phyloP scores from a whole-genome alignment of 495 filamentous ascomycete species.

The Talaromyces trachyspermus region DNA sequence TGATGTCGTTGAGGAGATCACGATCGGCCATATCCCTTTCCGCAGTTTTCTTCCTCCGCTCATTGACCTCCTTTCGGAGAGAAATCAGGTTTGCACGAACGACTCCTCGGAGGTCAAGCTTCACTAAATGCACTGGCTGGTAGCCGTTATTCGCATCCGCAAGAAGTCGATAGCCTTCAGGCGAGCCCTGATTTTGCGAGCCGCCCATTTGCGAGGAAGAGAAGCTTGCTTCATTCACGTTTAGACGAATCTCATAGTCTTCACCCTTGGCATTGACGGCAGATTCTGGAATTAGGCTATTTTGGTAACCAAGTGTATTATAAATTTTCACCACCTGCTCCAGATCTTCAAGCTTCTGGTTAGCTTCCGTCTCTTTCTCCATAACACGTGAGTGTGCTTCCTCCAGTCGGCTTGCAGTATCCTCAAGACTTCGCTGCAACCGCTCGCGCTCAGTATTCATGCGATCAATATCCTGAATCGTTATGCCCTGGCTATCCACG shows the following conservation, averaged over 20 bases:
- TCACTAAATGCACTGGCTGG: conserved; percentile 78
- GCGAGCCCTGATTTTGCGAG: conserved; percentile 39
- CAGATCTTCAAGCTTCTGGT: conserved; percentile 75
- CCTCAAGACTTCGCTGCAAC: conserved; percentile 74
- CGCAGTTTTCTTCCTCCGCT: conserved; percentile 69
- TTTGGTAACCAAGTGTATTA: conserved; percentile 90
- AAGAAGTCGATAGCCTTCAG: conserved; percentile 60
- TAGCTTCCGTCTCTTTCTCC: conserved; percentile 79
- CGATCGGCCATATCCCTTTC: conserved; percentile 87
- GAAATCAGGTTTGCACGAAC: conserved; percentile 70
- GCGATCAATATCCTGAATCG: conserved; percentile 94
- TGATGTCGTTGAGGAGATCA: conserved; percentile 84
- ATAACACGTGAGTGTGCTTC: conserved; percentile 73
- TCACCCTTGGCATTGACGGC: conserved; percentile 78
- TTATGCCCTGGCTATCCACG: conserved; percentile 87
- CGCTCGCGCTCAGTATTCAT: conserved; percentile 94
- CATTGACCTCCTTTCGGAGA: conserved; percentile 81
- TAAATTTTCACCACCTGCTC: conserved; percentile 80
- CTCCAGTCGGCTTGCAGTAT: conserved; percentile 63
- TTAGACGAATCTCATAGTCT: conserved; percentile 74
- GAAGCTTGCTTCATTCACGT: conserved; percentile 71
- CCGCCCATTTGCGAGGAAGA: conserved; percentile 61
- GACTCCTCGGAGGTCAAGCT: conserved; percentile 72
- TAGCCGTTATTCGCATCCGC: conserved; percentile 78
- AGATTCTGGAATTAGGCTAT: conserved; percentile 75